A percentile compares a stretch with the other conserved stretches of the same genome.
phyloP scores from a whole-genome alignment of 225 moss, liverwort and hornwort genomes.

The Neckera pumila region DNA sequence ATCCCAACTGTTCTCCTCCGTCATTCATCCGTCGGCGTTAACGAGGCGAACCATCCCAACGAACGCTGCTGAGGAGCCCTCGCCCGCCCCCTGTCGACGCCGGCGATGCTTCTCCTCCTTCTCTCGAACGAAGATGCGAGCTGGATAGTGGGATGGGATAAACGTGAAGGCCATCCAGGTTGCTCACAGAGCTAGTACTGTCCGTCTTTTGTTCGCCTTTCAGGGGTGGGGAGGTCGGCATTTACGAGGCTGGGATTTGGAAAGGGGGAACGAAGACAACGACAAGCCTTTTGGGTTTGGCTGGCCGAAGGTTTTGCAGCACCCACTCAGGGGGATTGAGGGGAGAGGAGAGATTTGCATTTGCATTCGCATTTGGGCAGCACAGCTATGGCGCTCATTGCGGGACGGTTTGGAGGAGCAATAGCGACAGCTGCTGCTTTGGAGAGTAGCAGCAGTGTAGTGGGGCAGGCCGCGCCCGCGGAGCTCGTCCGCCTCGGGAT shows the following conservation, averaged over 20 bases:
- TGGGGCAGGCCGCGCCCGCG: not conserved
- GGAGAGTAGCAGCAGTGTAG: not conserved
- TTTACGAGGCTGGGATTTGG: not conserved
- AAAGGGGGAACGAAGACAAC: not conserved
- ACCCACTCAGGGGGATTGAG: not conserved
- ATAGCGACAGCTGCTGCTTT: not conserved
- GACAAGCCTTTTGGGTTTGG: not conserved
- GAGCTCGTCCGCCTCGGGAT: conserved; percentile 11
- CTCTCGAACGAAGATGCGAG: not conserved
- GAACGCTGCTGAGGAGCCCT: not conserved
- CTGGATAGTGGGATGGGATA: not conserved
- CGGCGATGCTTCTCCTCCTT: not conserved
- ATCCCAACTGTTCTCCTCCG: not conserved
- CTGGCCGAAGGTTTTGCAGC: not conserved
- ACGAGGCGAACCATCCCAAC: not conserved
- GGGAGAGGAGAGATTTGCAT: not conserved
- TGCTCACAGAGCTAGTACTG: not conserved
- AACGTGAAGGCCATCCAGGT: not conserved
- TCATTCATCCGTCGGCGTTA: not conserved
- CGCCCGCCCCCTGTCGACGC: not conserved
- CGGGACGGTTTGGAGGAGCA: not conserved
- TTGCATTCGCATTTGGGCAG: not conserved
- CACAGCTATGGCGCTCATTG: not conserved
- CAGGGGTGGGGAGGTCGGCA: not conserved
- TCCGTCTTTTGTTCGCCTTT: not conserved